These are phyloP conservation scores for Gnomoniopsis smithogilvyi DNA, from an alignment of 2,329 filamentous ascomycete genomes.

Conservation along the genomic window DNA sequence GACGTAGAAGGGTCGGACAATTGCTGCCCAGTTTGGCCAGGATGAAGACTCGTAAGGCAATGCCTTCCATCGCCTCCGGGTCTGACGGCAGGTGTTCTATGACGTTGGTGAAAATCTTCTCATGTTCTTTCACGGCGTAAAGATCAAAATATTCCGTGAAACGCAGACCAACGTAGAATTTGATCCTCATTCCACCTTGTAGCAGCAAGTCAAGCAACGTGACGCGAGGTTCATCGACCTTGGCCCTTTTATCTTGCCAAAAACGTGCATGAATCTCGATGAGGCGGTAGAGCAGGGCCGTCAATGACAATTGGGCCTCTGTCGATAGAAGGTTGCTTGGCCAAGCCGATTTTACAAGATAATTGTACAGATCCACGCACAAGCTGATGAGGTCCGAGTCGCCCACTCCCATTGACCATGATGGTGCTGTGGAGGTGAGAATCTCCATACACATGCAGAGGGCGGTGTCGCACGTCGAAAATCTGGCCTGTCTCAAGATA, in stretches of 20 bases:
- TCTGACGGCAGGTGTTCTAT: slow-evolving; percentile 75
- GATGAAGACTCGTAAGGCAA: slow-evolving; percentile 76
- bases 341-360: slow-evolving; percentile 68
- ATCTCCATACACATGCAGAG: slow-evolving; percentile 65
- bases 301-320: slow-evolving; percentile 63
- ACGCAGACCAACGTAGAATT: slow-evolving; percentile 68
- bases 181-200: slow-evolving; percentile 65
- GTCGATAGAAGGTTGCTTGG: slow-evolving; percentile 68
- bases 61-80: slow-evolving; percentile 70
- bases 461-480: slow-evolving; percentile 72
- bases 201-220: slow-evolving; percentile 48
- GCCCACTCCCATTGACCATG: slow-evolving; percentile 60
- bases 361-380: slow-evolving; percentile 74
- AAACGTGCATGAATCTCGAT: slow-evolving; percentile 67
- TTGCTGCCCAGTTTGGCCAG: slow-evolving; percentile 73
- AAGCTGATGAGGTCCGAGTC: slow-evolving; percentile 53
- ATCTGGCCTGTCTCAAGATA: slow-evolving; percentile 54
- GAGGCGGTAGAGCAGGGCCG: slow-evolving; percentile 66
- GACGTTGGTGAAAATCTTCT: slow-evolving; percentile 80
- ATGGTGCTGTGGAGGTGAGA: slow-evolving; percentile 58
- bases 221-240: slow-evolving; percentile 31
- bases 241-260: slow-evolving; percentile 45
- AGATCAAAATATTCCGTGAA: slow-evolving; percentile 74
- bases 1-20: slow-evolving; percentile 83
- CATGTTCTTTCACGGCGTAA: slow-evolving; percentile 80